phyloP scores from a whole-genome alignment of 2,329 filamentous ascomycete genomes.

The Ilyonectria sp. region DNA sequence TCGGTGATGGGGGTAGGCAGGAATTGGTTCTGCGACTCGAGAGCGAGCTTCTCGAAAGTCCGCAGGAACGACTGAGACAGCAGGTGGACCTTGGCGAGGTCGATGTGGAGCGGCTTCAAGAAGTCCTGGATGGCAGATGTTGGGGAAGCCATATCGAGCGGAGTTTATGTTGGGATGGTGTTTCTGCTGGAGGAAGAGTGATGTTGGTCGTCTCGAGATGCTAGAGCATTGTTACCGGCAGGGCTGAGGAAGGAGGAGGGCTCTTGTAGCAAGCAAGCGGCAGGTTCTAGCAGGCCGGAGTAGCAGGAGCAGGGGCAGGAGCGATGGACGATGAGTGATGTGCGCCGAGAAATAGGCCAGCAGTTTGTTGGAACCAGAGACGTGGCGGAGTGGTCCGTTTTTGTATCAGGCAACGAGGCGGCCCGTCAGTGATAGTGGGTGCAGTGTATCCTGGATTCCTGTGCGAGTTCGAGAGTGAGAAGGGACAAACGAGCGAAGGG shows the following conservation, averaged over 20 bases:
- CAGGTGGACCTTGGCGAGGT: slow-evolving; percentile 60
- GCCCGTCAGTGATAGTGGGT: slow-evolving; percentile 3
- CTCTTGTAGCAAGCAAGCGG: neutral
- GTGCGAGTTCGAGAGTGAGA: slow-evolving; percentile 7
- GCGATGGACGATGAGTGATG: neutral
- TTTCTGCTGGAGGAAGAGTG: neutral
- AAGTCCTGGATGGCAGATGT: slow-evolving; percentile 58
- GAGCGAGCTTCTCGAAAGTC: slow-evolving; percentile 66
- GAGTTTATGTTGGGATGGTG: neutral
- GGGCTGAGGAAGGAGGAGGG: neutral
- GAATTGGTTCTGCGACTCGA: slow-evolving; percentile 69
- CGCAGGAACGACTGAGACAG: slow-evolving; percentile 64
- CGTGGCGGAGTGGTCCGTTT: neutral
- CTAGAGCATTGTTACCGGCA: slow-evolving; percentile 13
- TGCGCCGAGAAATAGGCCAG: neutral
- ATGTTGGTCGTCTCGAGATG: slow-evolving; percentile 1
- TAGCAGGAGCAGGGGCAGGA: too few species aligned
- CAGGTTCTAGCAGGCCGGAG: neutral
- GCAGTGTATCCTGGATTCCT: neutral
- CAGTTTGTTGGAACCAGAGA: neutral
- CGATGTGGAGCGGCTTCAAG: slow-evolving; percentile 65
- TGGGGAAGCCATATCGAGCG: slow-evolving; percentile 33
- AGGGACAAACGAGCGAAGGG: slow-evolving; percentile 2
- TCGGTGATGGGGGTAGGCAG: slow-evolving; percentile 74
- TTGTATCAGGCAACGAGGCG: slow-evolving; percentile 3